phyloP scores from a whole-genome alignment of 345 rosid species.

The Arabidopsis arenosa region DNA sequence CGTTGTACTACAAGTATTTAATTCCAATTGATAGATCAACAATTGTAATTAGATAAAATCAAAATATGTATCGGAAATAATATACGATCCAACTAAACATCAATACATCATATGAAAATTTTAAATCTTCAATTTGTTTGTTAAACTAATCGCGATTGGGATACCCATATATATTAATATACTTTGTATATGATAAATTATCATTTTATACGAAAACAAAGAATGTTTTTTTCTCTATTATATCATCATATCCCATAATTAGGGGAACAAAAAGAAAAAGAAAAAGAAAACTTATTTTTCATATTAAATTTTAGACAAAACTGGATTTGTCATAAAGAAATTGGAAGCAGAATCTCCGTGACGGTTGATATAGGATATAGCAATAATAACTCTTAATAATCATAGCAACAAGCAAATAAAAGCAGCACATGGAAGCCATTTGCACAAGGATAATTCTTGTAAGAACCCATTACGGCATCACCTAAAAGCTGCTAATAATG shows the following conservation, averaged over 20 bases:
- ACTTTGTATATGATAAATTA: background rate
- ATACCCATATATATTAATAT: background rate
- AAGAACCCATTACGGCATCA: conserved; percentile 11
- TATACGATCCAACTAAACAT: background rate
- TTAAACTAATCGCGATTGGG: background rate
- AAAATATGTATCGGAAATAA: background rate
- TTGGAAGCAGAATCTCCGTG: conserved; percentile 35
- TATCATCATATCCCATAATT: conserved; percentile 2
- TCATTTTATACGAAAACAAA: conserved; percentile 1
- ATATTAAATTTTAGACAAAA: conserved; percentile 17
- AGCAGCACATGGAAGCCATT: conserved; percentile 47
- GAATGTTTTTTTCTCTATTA: background rate
- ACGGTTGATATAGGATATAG: conserved; percentile 11
- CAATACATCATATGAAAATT: no score
- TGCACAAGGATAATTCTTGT: conserved; percentile 33
- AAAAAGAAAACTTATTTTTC: background rate
- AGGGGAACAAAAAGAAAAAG: background rate
- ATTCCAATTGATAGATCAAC: background rate
- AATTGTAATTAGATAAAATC: no score
- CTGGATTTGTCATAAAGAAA: conserved; percentile 31
- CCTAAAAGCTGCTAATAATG: conserved; percentile 42
- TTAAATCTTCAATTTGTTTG: background rate
- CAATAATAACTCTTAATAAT: conserved; percentile 31
- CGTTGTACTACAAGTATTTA: no score
- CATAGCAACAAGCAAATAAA: conserved; percentile 30